phyloP scores from a whole-genome alignment of 192 early-diverging fungal genomes.

The Coemansia sp. region DNA sequence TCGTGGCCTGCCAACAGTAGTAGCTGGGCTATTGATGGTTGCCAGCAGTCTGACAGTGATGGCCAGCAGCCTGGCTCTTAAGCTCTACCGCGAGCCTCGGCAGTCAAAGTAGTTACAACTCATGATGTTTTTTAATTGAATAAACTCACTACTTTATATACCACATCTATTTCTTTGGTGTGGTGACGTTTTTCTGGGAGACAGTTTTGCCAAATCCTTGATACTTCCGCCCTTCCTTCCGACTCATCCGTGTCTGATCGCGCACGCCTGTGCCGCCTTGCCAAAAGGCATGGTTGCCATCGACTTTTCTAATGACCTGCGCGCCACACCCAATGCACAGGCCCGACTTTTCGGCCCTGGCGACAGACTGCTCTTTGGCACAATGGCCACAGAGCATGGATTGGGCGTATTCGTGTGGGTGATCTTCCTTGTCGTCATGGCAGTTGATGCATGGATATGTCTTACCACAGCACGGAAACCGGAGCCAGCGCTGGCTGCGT shows the following conservation, averaged over 20 bases:
- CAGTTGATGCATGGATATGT: conserved; percentile 82
- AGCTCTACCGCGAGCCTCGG: conserved; percentile 50
- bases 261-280: conserved; percentile 88
- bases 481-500: conserved; percentile 88
- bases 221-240: conserved; percentile 70
- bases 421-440: conserved; percentile 75
- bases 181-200: conserved; percentile 34
- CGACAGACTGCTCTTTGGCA: conserved; percentile 71
- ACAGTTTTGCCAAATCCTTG: conserved; percentile 62
- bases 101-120: background rate
- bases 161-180: conserved; percentile 22
- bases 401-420: conserved; percentile 67
- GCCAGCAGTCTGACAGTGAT: conserved; percentile 83
- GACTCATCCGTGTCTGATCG: conserved; percentile 68
- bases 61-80: conserved; percentile 70
- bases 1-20: conserved; percentile 64
- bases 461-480: conserved; percentile 89
- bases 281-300: conserved; percentile 73
- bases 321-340: conserved; percentile 64
- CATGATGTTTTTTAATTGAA: background rate
- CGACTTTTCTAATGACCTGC: conserved; percentile 55
- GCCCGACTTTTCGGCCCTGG: conserved; percentile 41
- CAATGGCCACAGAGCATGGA: conserved; percentile 86
- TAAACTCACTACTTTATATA: background rate
- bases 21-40: conserved; percentile 92